Conservation (phyloP, 441 rosid genomes). For the Brassica balearica region DNA sequence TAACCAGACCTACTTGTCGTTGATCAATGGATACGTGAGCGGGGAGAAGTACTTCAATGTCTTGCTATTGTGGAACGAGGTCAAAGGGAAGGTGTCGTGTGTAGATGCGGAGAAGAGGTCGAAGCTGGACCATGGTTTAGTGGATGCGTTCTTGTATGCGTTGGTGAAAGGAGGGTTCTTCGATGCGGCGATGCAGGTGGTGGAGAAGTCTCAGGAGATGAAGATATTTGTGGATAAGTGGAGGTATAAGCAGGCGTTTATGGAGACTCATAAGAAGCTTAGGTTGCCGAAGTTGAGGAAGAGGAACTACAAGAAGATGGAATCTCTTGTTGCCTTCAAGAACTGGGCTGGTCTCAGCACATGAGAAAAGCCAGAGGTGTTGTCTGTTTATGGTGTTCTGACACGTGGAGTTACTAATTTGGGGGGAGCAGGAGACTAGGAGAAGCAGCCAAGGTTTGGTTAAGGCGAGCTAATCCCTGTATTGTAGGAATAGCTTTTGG, state of each 20-base stretch:
- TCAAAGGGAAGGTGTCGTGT: conserved; percentile 68
- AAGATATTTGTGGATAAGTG: conserved; percentile 94
- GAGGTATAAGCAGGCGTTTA: conserved; percentile 89
- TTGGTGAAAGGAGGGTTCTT: conserved; percentile 97
- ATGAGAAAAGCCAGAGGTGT: conserved; percentile 42
- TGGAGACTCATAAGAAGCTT: conserved; percentile 79
- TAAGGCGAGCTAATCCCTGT: conserved; percentile 30
- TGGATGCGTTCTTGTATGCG: conserved; percentile 89
- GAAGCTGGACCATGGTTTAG: conserved; percentile 67
- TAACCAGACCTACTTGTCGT: conserved; percentile 84
- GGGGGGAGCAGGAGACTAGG: conserved; percentile 10
- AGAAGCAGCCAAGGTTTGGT: conserved; percentile 27
- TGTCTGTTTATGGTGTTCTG: conserved; percentile 16
- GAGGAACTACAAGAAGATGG: conserved; percentile 58
- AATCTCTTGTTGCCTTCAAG: conserved; percentile 92
- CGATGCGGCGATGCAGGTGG: conserved; percentile 96
- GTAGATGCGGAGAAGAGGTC: conserved; percentile 54
- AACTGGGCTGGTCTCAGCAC: conserved; percentile 95
- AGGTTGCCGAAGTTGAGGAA: conserved; percentile 4
- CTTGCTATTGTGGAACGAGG: conserved; percentile 83
- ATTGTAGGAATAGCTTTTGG: conserved; percentile 35
- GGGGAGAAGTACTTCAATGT: conserved; percentile 79
- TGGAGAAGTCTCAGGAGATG: conserved; percentile 87
- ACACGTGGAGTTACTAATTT: conserved; percentile 28
- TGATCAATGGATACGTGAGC: conserved; percentile 78